These are phyloP conservation scores for Gossypium schwendimanii DNA, from an alignment of 441 rosid genomes.

Conservation along the genomic window DNA sequence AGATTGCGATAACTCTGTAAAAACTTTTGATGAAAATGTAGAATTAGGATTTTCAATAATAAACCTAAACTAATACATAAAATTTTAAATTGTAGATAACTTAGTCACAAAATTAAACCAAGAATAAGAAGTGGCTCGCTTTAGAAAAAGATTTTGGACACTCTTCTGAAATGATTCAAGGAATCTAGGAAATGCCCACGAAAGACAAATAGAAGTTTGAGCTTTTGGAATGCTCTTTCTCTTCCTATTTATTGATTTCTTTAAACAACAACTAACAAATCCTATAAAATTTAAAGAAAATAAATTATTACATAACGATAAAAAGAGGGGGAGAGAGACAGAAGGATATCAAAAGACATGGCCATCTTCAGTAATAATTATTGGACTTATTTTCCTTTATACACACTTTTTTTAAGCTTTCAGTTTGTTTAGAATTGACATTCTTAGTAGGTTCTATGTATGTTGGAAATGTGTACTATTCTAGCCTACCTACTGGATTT, in stretches of 20 bases:
- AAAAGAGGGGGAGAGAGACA: background rate
- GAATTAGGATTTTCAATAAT: too few relatives aligned
- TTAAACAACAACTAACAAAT: constrained; percentile 13
- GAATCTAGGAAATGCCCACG: constrained; percentile 1
- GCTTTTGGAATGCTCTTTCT: background rate
- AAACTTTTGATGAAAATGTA: too few relatives aligned
- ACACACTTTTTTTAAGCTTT: background rate
- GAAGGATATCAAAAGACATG: background rate
- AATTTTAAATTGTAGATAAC: too few relatives aligned
- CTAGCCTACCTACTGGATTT: too few relatives aligned
- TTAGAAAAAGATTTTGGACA: background rate
- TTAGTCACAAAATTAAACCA: background rate
- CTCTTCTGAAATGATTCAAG: background rate
- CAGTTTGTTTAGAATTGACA: background rate
- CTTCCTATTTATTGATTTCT: background rate
- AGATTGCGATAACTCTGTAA: too few relatives aligned
- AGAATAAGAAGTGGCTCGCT: background rate
- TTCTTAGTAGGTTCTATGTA: too few relatives aligned
- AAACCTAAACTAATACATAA: too few relatives aligned
- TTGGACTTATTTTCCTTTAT: background rate
- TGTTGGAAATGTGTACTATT: too few relatives aligned
- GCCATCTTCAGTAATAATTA: constrained; percentile 19
- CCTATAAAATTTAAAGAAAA: constrained; percentile 23
- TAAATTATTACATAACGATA: constrained; percentile 2
- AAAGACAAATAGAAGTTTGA: background rate